A percentile compares a stretch with the other conserved stretches of the same genome.
Evolutionary conservation across 306 rosid genomes (phyloP).

Genomic region (Notholithocarpus densiflorus): DNA sequence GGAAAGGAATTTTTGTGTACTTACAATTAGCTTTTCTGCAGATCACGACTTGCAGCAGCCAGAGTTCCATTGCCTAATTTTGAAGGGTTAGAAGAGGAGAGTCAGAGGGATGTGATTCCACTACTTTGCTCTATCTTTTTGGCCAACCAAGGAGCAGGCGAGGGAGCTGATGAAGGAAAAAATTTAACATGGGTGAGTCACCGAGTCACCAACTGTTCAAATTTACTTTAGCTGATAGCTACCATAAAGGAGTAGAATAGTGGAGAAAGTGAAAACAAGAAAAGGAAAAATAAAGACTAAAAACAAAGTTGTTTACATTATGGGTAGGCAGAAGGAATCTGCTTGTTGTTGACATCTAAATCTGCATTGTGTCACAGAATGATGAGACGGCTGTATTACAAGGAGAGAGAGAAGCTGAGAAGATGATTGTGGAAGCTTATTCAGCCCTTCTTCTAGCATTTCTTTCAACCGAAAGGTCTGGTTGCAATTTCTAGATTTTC

Average conservation of each 20-base stretch:
- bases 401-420: slow-evolving; percentile 94
- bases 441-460: slow-evolving; percentile 57
- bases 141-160: slow-evolving; percentile 84
- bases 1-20: neutral
- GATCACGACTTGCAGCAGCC: slow-evolving; percentile 56
- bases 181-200: slow-evolving; percentile 48
- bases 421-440: slow-evolving; percentile 60
- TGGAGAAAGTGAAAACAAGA: neutral
- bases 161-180: slow-evolving; percentile 66
- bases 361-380: slow-evolving; percentile 44
- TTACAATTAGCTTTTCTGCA: slow-evolving; percentile 17
- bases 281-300: neutral
- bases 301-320: neutral
- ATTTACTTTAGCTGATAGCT: neutral
- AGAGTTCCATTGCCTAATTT: slow-evolving; percentile 39
- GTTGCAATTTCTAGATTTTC: neutral
- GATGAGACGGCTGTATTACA: slow-evolving; percentile 79
- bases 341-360: slow-evolving; percentile 2
- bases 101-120: slow-evolving; percentile 51
- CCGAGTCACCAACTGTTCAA: slow-evolving; percentile 32
- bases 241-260: neutral
- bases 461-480: slow-evolving; percentile 61
- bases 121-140: slow-evolving; percentile 82
- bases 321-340: neutral
- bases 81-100: slow-evolving; percentile 43